These are phyloP conservation scores for Albophoma yamanashiensis DNA, from an alignment of 2,329 filamentous ascomycete species.

Conservation along the genomic window DNA sequence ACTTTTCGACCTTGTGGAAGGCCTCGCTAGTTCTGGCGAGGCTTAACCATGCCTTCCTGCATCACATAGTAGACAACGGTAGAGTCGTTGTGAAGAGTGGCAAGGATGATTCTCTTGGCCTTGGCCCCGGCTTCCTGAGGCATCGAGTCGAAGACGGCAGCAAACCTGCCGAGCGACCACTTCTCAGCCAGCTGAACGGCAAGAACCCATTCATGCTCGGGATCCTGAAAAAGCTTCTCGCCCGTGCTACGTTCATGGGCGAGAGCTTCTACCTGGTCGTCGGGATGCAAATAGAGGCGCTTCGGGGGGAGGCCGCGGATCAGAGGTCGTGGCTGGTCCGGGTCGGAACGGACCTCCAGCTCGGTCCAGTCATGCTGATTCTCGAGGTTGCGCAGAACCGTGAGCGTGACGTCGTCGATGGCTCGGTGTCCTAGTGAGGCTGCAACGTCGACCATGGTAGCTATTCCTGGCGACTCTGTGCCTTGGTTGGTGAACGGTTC, in stretches of 20 bases:
- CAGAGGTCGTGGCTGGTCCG: constrained; percentile 43
- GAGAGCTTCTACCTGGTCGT: constrained; percentile 67
- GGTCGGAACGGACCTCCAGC: constrained; percentile 41
- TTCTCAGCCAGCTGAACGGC: constrained; percentile 64
- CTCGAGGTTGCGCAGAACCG: constrained; percentile 60
- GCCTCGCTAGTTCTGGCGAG: constrained; percentile 60
- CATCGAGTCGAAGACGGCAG: constrained; percentile 58
- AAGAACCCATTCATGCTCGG: constrained; percentile 66
- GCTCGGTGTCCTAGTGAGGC: neutral
- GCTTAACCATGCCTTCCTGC: constrained; percentile 80
- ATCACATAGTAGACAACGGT: constrained; percentile 78
- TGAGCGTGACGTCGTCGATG: constrained; percentile 14
- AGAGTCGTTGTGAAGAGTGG: constrained; percentile 67
- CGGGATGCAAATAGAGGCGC: constrained; percentile 67
- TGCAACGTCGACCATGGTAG: neutral
- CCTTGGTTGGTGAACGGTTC: neutral
- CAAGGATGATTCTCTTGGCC: constrained; percentile 61
- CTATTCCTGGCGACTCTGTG: neutral
- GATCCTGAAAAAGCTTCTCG: constrained; percentile 31
- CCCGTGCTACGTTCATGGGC: constrained; percentile 44
- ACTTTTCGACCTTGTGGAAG: constrained; percentile 42
- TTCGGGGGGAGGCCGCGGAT: constrained; percentile 64
- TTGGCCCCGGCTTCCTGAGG: constrained; percentile 29
- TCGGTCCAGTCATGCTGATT: constrained; percentile 67
- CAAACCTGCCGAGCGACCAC: constrained; percentile 57